Conservation (phyloP, 441 rosid species). For the Brassica hybrid region DNA sequence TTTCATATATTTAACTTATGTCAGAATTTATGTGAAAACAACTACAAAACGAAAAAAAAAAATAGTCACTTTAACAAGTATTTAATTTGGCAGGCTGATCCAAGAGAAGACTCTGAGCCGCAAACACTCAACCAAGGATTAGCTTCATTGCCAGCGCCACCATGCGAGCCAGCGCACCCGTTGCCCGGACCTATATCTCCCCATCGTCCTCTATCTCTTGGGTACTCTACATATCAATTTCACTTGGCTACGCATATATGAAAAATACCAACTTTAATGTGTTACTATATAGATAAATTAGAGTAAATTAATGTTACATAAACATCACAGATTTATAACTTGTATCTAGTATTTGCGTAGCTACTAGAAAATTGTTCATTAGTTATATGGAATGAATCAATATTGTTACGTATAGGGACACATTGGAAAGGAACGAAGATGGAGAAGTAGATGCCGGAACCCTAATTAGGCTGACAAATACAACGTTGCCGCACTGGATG, state of each 20-base stretch:
- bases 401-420: slow-evolving; percentile 21
- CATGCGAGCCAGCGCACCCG: slow-evolving; percentile 9
- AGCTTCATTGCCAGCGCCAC: neutral
- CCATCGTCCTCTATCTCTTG: slow-evolving; percentile 22
- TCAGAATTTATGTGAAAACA: slow-evolving; percentile 2
- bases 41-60: neutral
- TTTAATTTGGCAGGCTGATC: slow-evolving; percentile 19
- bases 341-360: neutral
- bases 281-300: neutral
- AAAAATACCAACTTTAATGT: neutral
- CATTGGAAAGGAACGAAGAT: slow-evolving; percentile 8
- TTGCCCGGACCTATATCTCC: neutral
- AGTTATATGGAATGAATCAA: neutral
- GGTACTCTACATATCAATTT: slow-evolving; percentile 21
- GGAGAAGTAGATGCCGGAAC: slow-evolving; percentile 17
- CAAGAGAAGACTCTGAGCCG: slow-evolving; percentile 14
- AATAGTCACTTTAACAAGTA: neutral
- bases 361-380: neutral
- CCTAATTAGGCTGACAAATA: slow-evolving; percentile 10
- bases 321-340: neutral
- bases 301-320: neutral
- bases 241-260: neutral
- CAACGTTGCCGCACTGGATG: slow-evolving; percentile 44
- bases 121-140: slow-evolving; percentile 7
- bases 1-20: neutral